phyloP scores from a whole-genome alignment of 306 rosid genomes.

The Pyrus betulifolia region DNA sequence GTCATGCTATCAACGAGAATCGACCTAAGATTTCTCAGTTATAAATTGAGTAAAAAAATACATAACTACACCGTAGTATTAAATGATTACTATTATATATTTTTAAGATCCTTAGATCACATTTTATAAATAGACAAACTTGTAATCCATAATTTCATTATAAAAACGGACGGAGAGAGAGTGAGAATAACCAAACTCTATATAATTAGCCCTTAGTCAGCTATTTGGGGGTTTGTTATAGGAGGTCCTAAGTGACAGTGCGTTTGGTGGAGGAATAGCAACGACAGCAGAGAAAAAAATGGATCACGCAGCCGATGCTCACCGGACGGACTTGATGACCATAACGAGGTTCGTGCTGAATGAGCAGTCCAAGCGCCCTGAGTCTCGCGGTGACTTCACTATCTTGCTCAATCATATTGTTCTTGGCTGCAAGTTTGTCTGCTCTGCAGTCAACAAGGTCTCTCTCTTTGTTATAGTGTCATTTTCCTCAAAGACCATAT shows the following conservation, averaged over 20 bases:
- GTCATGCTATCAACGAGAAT: too few species aligned
- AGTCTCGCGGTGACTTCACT: slow-evolving; percentile 90
- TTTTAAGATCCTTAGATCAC: too few species aligned
- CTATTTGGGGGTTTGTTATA: neutral
- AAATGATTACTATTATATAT: too few species aligned
- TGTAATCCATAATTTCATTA: too few species aligned
- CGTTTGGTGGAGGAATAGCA: neutral
- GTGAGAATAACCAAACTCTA: too few species aligned
- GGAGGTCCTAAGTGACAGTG: neutral
- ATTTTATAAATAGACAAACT: too few species aligned
- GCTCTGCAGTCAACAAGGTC: slow-evolving; percentile 88
- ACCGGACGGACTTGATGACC: slow-evolving; percentile 92
- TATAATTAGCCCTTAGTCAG: neutral
- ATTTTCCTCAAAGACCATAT: neutral
- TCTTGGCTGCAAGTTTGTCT: slow-evolving; percentile 93
- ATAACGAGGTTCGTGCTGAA: slow-evolving; percentile 78
- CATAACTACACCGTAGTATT: fast-evolving
- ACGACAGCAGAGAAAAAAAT: neutral
- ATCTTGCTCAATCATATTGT: slow-evolving; percentile 95
- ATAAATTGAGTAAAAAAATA: too few species aligned
- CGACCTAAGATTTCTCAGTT: too few species aligned
- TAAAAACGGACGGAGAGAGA: too few species aligned
- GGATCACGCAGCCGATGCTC: slow-evolving; percentile 93
- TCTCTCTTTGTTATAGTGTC: neutral
- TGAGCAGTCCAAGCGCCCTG: slow-evolving; percentile 80